These are phyloP conservation scores for Salix purpurea DNA, from an alignment of 345 rosid genomes.

Conservation along the genomic window DNA sequence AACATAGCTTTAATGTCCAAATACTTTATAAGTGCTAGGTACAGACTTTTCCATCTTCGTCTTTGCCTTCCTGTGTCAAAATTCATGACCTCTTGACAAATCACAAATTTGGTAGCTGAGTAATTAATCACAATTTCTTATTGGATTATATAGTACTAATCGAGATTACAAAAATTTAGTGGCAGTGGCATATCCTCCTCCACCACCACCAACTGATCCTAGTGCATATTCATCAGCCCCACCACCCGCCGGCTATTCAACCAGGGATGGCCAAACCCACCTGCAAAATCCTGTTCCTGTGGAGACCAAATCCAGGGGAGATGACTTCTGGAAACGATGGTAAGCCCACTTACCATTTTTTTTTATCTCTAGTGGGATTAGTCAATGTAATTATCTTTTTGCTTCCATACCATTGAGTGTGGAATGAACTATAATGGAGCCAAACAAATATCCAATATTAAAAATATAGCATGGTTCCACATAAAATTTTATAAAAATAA, in stretches of 20 bases:
- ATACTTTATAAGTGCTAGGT: background rate
- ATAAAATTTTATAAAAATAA: too few relatives aligned
- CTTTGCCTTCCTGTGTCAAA: background rate
- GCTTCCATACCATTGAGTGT: too few relatives aligned
- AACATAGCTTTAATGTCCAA: background rate
- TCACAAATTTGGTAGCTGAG: background rate
- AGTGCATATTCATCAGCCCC: conserved; percentile 26
- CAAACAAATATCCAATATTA: too few relatives aligned
- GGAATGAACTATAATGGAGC: too few relatives aligned
- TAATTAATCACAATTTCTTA: background rate
- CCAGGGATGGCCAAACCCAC: conserved; percentile 22
- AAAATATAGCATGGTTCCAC: too few relatives aligned
- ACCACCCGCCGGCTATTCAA: conserved; percentile 54
- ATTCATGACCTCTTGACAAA: background rate
- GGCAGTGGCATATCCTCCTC: conserved; percentile 1
- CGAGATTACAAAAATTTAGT: background rate
- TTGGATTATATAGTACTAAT: background rate
- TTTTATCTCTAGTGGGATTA: background rate
- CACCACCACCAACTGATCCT: background rate
- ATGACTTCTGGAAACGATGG: conserved; percentile 83
- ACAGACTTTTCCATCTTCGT: background rate
- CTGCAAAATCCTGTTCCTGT: conserved; percentile 23
- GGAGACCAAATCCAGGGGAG: conserved; percentile 59
- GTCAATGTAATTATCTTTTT: too few relatives aligned
- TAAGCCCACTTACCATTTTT: conserved; percentile 1